Evolutionary conservation across 2,329 filamentous ascomycete species (phyloP), one percentile per base, ranked within the genome.

Genomic region (Nemania bipapillata): DNA sequence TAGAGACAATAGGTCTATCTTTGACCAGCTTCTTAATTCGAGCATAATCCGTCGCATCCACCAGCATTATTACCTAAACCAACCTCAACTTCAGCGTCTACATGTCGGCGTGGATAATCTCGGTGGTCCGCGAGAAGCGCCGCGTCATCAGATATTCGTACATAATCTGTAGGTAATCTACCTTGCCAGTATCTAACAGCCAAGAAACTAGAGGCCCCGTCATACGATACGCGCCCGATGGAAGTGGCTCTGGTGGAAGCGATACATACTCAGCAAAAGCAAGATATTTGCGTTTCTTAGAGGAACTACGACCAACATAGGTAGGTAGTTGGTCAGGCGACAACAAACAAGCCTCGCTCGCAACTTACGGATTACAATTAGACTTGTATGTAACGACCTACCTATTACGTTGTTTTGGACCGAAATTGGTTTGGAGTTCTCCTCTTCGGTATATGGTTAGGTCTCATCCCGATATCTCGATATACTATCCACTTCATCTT

Each of bases 381-480:
- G 20, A 37, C 53, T 57, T 45, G 53, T 63, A 52, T 12, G 26
- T 67, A 59, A 40, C 40, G 65, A 68, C 65, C 65, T 68, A 68
- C 65, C 61, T 68, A 65, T 65, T 62, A 45, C 30, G 61, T 61
- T 45, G 26, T 30, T 52, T 45, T 65, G 30, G 32, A 22, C 56
- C 61, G 65, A 58, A 20, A 53, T 26, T 58, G 64, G 60, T 40
- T 59, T 59, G 45, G 52, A 42, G 54, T 5, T 64, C 15, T 47
- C 37, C 40, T 55, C 12, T 37, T 55, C 17, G 30, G 35, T 59
- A 59, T 32, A 53, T 45, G 57, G 24, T 20, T 32, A 32, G 42
- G 35, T 53, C 26, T 58, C 50, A 37, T 24, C 17, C 55, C 22
- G 30, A 56, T 49, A 26, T 32, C n/a, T 56, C 11, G 28, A 40